Evolutionary conservation across 805 yeast species (phyloP), one percentile per base, ranked within the genome.

Genomic region (Ogataea saltuana): DNA sequence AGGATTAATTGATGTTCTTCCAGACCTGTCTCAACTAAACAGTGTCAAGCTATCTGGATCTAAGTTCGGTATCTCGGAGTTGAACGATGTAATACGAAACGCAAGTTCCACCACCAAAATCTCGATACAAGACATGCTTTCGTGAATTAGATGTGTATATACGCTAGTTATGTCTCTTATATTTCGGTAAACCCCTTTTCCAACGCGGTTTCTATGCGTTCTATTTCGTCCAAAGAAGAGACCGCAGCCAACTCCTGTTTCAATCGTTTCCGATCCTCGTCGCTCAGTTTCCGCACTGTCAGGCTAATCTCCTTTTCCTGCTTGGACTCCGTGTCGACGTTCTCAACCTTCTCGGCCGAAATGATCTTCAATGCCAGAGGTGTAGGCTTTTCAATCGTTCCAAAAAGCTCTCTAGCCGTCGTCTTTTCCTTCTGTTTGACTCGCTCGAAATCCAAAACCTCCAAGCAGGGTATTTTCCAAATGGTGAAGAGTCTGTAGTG

Each of bases 151-250:
- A 35, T 17, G 15, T 39, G 10, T 25, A 11, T 25, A 5, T 13
- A 13, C 13, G n/a, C 28, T 25, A 25, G 10, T 11, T 10, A 22
- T 22, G 25, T 11, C 6, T 11, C 3, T 32, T 11, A 32, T 18
- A 32, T n/a, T 15, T 33, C 36, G 13, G 22, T 15, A 15, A 18
- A 51, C 17, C 61, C 80, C 25, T 59, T 65, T 42, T 64, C 63
- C 33, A 85, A 64, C 16, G 77, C 69, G 20, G 64, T 67, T 59
- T 88, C 95, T 18, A 89, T 75, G 39, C 78, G 67, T 45, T 82
- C 85, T 6, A 89, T 85, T 49, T 90, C 97, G 5, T 76, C 85
- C 44, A 90, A 59, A 39, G 81, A 79, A 4, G 80, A 72, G 1
- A 97, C 95, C 23, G 65, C 68, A 40, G 72, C 70, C 43, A 90